phyloP scores from a whole-genome alignment of 139 green algal species.

The Choricystis sp. region DNA sequence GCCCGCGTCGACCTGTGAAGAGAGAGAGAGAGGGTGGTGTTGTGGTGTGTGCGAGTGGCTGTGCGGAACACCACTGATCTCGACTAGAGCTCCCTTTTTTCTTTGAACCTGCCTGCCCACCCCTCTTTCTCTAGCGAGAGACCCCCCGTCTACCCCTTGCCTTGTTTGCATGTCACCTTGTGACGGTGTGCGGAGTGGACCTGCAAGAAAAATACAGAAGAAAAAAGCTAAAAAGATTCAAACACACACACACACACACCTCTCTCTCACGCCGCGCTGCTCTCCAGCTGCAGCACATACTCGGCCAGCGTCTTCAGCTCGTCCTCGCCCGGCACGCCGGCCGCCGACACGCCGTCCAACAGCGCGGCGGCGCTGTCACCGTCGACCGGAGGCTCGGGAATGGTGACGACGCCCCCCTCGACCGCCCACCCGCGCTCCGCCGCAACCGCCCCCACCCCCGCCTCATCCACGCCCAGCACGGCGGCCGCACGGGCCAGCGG shows the following conservation, averaged over 20 bases:
- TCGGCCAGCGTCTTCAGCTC: not conserved
- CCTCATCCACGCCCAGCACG: not conserved
- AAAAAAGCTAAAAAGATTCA: no score
- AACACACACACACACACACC: no score
- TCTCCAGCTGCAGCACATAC: not conserved
- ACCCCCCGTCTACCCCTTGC: not conserved
- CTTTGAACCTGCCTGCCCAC: not conserved
- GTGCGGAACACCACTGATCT: no score
- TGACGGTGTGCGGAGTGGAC: no score
- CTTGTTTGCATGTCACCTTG: not conserved
- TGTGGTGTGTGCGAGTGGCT: no score
- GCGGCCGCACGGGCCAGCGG: not conserved
- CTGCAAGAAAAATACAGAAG: no score
- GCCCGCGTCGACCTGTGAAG: no score
- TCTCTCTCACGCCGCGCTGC: no score
- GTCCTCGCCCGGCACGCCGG: not conserved
- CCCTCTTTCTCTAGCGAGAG: not conserved
- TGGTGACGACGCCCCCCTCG: not conserved
- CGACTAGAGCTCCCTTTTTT: not conserved
- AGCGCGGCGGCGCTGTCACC: no score
- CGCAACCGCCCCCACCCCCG: no score
- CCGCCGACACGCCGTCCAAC: no score
- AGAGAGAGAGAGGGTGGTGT: no score
- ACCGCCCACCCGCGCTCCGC: not conserved
- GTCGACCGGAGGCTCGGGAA: not conserved